Evolutionary conservation across 305 asterid species (phyloP).

Genomic region (Fraxinus greggii): DNA sequence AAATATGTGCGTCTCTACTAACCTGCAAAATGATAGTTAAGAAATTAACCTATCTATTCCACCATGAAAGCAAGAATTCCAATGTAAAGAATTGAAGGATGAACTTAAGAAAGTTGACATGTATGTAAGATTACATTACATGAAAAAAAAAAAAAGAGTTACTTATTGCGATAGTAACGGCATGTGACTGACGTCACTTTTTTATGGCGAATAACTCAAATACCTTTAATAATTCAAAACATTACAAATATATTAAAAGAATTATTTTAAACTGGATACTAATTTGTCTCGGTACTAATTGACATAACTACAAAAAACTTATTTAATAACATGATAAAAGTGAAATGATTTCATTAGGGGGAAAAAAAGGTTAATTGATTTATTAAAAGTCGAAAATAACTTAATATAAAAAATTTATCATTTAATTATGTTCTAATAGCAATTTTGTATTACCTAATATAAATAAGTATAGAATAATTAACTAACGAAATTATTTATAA

Average conservation of each 20-base stretch:
- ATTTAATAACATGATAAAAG: neutral
- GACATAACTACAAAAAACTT: neutral
- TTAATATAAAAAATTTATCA: neutral
- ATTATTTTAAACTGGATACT: neutral
- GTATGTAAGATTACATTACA: conserved; percentile 2
- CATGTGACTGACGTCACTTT: neutral
- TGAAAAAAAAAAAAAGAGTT: neutral
- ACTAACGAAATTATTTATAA: neutral
- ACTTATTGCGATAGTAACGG: neutral
- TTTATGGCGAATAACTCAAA: neutral
- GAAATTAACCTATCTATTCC: conserved; percentile 22
- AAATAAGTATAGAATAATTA: neutral
- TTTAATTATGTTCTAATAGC: neutral
- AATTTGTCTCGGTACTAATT: neutral
- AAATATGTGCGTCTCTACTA: conserved; percentile 97
- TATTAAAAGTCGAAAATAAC: neutral
- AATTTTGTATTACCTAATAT: neutral
- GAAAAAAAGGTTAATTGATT: neutral
- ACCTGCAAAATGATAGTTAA: conserved; percentile 58
- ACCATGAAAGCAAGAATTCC: conserved; percentile 24
- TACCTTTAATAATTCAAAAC: neutral
- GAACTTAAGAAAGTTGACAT: neutral
- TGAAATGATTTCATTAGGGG: neutral
- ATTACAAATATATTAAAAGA: neutral
- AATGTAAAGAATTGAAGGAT: conserved; percentile 17